Evolutionary conservation across 441 rosid species (phyloP).

Genomic region (Croton setiger): DNA sequence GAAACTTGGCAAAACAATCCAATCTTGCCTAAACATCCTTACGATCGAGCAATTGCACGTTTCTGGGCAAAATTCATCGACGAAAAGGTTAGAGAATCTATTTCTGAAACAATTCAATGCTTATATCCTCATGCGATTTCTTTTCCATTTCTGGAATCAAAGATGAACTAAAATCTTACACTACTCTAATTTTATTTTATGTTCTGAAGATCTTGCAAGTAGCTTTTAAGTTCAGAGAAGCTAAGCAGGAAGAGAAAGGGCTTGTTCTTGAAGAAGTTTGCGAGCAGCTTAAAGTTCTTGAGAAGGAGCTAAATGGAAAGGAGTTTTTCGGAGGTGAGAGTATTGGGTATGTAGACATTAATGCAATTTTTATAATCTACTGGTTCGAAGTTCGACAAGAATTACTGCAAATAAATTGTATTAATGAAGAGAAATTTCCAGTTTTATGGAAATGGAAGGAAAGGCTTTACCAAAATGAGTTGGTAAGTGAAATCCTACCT

Average conservation of each 20-base stretch:
- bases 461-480: too few species aligned
- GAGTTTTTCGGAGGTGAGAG: slow-evolving; percentile 32
- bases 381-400: slow-evolving; percentile 18
- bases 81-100: too few species aligned
- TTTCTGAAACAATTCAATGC: background rate
- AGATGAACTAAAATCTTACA: too few species aligned
- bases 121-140: too few species aligned
- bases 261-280: background rate
- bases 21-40: slow-evolving; percentile 1
- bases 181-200: background rate
- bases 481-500: too few species aligned
- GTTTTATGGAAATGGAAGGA: slow-evolving; percentile 32
- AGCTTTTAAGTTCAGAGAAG: background rate
- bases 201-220: background rate
- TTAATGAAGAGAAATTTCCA: slow-evolving; percentile 29
- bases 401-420: slow-evolving; percentile 12
- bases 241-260: background rate
- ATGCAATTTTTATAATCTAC: background rate
- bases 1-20: background rate
- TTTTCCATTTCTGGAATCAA: too few species aligned
- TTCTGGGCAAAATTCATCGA: slow-evolving; percentile 1
- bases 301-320: slow-evolving; percentile 41
- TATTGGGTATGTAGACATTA: slow-evolving; percentile 36
- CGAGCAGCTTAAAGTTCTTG: slow-evolving; percentile 16
- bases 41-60: background rate